These are phyloP conservation scores for Puccinellia tenuiflora DNA, from an alignment of 176 grass and related monocot species.

Conservation along the genomic window DNA sequence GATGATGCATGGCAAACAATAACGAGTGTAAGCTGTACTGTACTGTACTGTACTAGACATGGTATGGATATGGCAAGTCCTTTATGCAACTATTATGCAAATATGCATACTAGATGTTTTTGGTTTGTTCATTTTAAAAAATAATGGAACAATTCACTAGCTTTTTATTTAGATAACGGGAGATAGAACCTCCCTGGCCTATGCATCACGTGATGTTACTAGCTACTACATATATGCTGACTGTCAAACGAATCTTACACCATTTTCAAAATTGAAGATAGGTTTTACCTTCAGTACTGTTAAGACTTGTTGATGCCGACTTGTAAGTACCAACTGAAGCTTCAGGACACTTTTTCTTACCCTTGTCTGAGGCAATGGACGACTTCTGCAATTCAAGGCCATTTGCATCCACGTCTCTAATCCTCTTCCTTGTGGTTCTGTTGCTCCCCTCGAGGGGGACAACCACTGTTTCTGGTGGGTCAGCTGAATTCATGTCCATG, in stretches of 20 bases:
- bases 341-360: constrained; percentile 4
- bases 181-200: neutral
- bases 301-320: neutral
- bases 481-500: neutral
- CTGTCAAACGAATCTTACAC: neutral
- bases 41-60: constrained; percentile 6
- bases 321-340: constrained; percentile 15
- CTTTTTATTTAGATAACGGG: neutral
- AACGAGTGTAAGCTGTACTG: neutral
- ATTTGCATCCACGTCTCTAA: neutral
- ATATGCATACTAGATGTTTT: neutral
- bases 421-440: constrained; percentile 22
- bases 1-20: constrained; percentile 6
- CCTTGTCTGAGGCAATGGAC: neutral
- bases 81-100: constrained; percentile 8
- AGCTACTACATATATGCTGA: neutral
- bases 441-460: neutral
- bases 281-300: constrained; percentile 26
- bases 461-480: neutral
- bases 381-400: neutral
- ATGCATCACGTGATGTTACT: neutral
- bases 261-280: neutral
- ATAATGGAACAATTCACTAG: neutral
- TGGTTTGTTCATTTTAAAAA: neutral
- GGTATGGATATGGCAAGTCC: neutral